Evolutionary conservation across 164 flowering plant species (phyloP), one percentile per base, ranked within the genome.

Genomic region (Houttuynia cordata): DNA sequence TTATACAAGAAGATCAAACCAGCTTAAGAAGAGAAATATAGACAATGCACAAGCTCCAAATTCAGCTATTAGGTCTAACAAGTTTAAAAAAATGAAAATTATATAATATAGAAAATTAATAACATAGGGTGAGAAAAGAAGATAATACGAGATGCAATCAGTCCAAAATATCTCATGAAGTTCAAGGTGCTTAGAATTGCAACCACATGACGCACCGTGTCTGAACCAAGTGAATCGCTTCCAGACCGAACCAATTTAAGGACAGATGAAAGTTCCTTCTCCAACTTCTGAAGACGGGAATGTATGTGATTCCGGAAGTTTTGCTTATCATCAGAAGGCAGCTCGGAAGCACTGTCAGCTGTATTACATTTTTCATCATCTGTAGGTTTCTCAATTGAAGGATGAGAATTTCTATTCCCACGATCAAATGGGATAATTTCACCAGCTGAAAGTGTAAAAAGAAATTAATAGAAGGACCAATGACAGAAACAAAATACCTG

Each of bases 201-300:
- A 10, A 56, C 20, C 23, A 24, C 23, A 63, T 1, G 39, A 62
- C 61, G 49, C 55, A 79, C 82, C 78, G 76, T 69, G 24, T 51
- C 51, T 58, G 69, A 52, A 42, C 53, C 58, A 68, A 55, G 23
- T 53, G 61, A 17, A 58, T 62, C 73, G 49, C 68, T 53, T 37
- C 57, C 69, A 37, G 88, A 74, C 65, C 76, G 80, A 49, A 88
- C 65, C 10, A 66, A 58, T 49, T 40, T 68, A 65, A 85, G 89
- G n/a, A 74, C 81, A 61, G 93, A 75, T 45, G 81, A 73, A 58
- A 92, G 96, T 78, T 92, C 91, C 40, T 49, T 55, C 70, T 89
- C 79, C 58, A 92, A 68, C 57, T 74, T 66, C 67, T 71, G 76
- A 74, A 91, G 81, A 41, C 83, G 88, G 66, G 69, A 65, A 61